Base-by-base conservation (phyloP, 2,329 filamentous ascomycete genomes). In the Hypoxylon sp. region DNA sequence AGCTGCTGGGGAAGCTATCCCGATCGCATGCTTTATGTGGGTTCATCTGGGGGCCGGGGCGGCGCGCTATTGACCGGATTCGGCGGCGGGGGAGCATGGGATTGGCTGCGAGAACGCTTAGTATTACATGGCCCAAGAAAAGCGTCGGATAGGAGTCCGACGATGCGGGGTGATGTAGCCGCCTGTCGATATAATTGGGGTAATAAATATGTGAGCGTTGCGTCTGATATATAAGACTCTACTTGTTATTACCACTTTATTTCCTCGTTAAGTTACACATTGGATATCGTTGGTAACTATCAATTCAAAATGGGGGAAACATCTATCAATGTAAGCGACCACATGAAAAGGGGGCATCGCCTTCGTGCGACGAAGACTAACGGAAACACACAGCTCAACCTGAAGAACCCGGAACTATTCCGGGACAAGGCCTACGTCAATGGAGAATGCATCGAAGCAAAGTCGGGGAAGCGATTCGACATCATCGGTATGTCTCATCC, bases 401-500 rank as follows among this genome's bases (percentile, higher is more conserved):
- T 87, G 64, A 84, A 84, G 72, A 81, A 84, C 62, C 78, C 82
- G 10, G 80, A 82, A 22, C 71, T 87, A n/a, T 83, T 87, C 71
- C 81, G 81, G 53, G 81, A 84, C 56, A 75, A 84, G 62, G 84
- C 83, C 0, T 82, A 84, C 61, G 79, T 87, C 39, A 74, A 82
- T 59, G 84, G 84, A n/a, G 70, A 84, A 70, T 87, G 84, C 84
- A 76, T 83, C 37, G 82, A 83, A 67, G 79, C 84, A 3, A 84
- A 84, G 70, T 86, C 84, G 2, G 83, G 83, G 56, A 84, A 86
- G 72, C 79, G 82, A 51, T 87, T 87, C 65, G 84, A 87, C 64
- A 80, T 87, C 44, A 76, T 84, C 54, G 84, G 84, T 84, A 70
- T 19, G 72, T 67, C 26, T 8, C 26, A 6, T 1, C 8, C n/a